Conservation (phyloP, 2,329 filamentous ascomycete genomes). For the Tolypocladium tundrense region DNA sequence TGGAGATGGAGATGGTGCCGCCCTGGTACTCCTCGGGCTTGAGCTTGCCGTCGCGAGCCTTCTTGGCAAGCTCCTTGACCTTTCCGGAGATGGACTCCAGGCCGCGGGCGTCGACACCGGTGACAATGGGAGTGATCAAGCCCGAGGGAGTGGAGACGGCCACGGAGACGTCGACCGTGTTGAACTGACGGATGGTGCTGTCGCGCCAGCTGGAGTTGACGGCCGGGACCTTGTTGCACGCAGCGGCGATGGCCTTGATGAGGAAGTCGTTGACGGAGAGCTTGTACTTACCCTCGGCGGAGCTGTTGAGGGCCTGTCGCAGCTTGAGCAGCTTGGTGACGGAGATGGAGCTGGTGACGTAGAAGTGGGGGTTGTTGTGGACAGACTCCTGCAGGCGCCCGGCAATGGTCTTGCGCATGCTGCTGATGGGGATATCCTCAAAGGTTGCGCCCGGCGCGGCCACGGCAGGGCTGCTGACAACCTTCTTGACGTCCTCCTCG, state of each 20-base stretch:
- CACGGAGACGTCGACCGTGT: conserved; percentile 87
- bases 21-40: conserved; percentile 99
- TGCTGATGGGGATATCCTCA: conserved; percentile 73
- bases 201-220: conserved; percentile 95
- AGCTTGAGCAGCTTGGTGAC: conserved; percentile 95
- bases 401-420: conserved; percentile 98
- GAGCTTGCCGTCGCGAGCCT: conserved; percentile 91
- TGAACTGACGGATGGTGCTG: conserved; percentile 86
- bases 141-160: conserved; percentile 88
- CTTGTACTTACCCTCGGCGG: conserved; percentile 90
- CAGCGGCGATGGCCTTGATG: conserved; percentile 86
- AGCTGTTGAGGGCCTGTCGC: conserved; percentile 82
- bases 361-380: conserved; percentile 96
- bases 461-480: conserved; percentile 45
- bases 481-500: conserved; percentile 88
- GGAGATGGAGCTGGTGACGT: conserved; percentile 82
- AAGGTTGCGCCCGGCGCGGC: conserved; percentile 55
- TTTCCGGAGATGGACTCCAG: conserved; percentile 78
- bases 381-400: conserved; percentile 78
- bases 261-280: conserved; percentile 99
- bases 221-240: conserved; percentile 84
- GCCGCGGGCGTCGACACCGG: conserved; percentile 75
- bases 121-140: conserved; percentile 96
- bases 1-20: conserved; percentile 97
- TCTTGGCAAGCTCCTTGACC: conserved; percentile 96